These are phyloP conservation scores for Ceratobasidium sp. DNA, from an alignment of 1,284 basidiomycete species.

Conservation along the genomic window DNA sequence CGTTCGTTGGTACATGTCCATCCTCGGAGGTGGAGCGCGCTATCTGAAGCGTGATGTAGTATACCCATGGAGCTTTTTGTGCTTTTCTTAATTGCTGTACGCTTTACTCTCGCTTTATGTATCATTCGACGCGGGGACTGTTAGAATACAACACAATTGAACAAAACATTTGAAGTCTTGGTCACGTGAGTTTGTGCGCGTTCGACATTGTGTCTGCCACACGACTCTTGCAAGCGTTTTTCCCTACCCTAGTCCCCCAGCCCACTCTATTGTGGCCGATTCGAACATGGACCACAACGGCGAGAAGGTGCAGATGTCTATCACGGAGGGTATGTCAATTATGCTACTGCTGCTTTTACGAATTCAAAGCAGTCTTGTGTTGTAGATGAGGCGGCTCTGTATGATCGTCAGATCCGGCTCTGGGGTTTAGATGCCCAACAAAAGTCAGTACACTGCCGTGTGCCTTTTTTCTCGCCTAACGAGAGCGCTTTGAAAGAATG, in stretches of 20 bases:
- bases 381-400: constrained; percentile 82
- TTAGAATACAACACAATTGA: constrained; percentile 36
- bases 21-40: constrained; percentile 19
- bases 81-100: constrained; percentile 25
- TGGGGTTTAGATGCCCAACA: constrained; percentile 99
- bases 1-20: constrained; percentile 14
- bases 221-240: not conserved
- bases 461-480: not conserved
- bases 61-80: constrained; percentile 19
- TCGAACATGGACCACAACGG: not conserved
- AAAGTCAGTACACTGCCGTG: constrained; percentile 60
- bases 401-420: constrained; percentile 95
- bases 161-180: constrained; percentile 15
- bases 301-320: constrained; percentile 52
- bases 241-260: not conserved
- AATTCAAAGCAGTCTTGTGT: not conserved
- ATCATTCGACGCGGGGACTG: constrained; percentile 14
- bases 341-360: not conserved
- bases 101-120: constrained; percentile 27
- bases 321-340: constrained; percentile 56
- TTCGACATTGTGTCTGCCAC: not conserved
- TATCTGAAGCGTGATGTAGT: constrained; percentile 18
- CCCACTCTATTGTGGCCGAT: not conserved
- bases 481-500: constrained; percentile 65
- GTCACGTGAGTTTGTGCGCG: constrained; percentile 19